These are phyloP conservation scores for Mortierella sp. DNA, from an alignment of 371 early-diverging fungal genomes.

Conservation along the genomic window DNA sequence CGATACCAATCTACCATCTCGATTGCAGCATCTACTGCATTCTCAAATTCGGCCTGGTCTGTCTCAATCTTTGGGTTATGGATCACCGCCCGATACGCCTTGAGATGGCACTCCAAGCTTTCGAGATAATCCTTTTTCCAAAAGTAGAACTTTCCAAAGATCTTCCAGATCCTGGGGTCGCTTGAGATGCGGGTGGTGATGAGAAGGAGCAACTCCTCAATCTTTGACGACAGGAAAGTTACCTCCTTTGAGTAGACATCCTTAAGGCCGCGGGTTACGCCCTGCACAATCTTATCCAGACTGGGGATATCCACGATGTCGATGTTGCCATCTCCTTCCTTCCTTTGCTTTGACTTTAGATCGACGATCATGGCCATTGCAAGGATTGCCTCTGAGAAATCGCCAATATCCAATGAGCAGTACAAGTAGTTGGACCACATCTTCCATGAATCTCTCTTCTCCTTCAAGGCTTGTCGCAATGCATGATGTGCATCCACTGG, in stretches of 20 bases:
- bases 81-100: constrained; percentile 84
- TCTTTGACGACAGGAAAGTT: constrained; percentile 40
- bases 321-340: constrained; percentile 57
- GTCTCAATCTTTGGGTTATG: constrained; percentile 78
- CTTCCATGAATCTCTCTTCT: constrained; percentile 84
- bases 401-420: constrained; percentile 80
- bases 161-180: constrained; percentile 80
- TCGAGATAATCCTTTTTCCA: constrained; percentile 66
- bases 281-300: constrained; percentile 75
- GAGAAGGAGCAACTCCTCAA: constrained; percentile 68
- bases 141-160: constrained; percentile 81
- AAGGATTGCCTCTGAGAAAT: constrained; percentile 85
- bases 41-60: constrained; percentile 73
- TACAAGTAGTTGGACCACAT: constrained; percentile 95
- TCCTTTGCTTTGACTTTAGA: constrained; percentile 68
- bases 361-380: constrained; percentile 89
- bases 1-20: constrained; percentile 85
- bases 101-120: constrained; percentile 82
- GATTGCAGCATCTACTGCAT: constrained; percentile 72
- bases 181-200: constrained; percentile 81
- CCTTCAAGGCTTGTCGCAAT: constrained; percentile 83
- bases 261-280: constrained; percentile 71
- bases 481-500: constrained; percentile 85
- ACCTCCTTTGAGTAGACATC: constrained; percentile 61
- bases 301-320: constrained; percentile 82